phyloP scores from a whole-genome alignment of 768 basidiomycete genomes.

The Boletus reticulatus region DNA sequence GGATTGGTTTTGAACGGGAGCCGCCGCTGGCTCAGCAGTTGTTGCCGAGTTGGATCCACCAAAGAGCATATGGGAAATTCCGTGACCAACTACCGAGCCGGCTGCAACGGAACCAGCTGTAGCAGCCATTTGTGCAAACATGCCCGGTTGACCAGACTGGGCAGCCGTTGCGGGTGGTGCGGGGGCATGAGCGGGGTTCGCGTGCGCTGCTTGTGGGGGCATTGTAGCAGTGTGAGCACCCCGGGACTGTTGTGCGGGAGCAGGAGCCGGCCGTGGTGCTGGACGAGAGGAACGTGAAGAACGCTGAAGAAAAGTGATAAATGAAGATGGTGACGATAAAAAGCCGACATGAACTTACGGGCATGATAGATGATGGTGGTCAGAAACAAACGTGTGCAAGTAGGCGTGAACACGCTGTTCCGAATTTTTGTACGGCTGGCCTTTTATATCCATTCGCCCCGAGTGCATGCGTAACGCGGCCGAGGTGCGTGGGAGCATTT shows the following conservation, averaged over 20 bases:
- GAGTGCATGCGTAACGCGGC: slow-evolving; percentile 22
- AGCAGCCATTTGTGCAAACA: slow-evolving; percentile 83
- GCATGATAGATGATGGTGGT: slow-evolving; percentile 37
- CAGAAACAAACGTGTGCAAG: slow-evolving; percentile 9
- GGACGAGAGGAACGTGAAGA: slow-evolving; percentile 73
- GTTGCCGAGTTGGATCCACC: slow-evolving; percentile 55
- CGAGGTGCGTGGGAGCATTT: slow-evolving; percentile 16
- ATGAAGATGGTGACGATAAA: background rate
- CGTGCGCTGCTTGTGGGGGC: slow-evolving; percentile 39
- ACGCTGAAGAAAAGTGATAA: slow-evolving; percentile 44
- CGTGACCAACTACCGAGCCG: slow-evolving; percentile 87
- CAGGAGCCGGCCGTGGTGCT: slow-evolving; percentile 51
- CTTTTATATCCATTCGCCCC: slow-evolving; percentile 20
- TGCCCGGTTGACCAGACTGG: slow-evolving; percentile 58
- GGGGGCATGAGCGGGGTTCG: slow-evolving; percentile 42
- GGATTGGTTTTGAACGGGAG: slow-evolving; percentile 46
- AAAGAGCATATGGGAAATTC: slow-evolving; percentile 88
- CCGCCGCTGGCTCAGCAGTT: slow-evolving; percentile 43
- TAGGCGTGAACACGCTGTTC: background rate
- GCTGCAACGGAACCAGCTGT: slow-evolving; percentile 89
- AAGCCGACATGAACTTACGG: slow-evolving; percentile 37
- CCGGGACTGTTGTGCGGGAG: slow-evolving; percentile 45
- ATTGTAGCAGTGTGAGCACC: slow-evolving; percentile 50
- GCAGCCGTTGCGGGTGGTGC: slow-evolving; percentile 36
- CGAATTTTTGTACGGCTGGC: slow-evolving; percentile 14